A percentile compares a stretch with the other conserved stretches of the same genome.
These are phyloP conservation scores for Kodamaea derodonti DNA, from an alignment of 1,139 yeast species.

Conservation along the genomic window DNA sequence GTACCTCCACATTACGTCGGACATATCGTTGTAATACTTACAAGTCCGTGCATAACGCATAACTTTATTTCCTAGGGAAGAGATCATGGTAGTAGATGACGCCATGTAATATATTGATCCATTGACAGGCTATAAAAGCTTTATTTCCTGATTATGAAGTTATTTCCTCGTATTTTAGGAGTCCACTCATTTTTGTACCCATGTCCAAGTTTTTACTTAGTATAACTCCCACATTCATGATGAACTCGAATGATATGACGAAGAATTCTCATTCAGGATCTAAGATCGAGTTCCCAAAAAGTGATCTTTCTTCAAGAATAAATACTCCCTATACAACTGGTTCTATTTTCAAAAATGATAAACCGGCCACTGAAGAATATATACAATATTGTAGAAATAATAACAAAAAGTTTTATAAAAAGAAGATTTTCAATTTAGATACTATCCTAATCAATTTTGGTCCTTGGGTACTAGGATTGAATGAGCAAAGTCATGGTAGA, in stretches of 20 bases:
- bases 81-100: no score
- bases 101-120: no score
- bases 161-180: no score
- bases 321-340: no score
- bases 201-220: slow-evolving; percentile 4
- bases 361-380: background rate
- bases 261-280: background rate
- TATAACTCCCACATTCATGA: slow-evolving; percentile 3
- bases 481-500: slow-evolving; percentile 7
- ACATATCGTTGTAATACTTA: no score
- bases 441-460: slow-evolving; percentile 10
- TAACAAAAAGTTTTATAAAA: slow-evolving; percentile 8
- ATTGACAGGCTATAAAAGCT: no score
- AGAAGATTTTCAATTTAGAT: slow-evolving; percentile 6
- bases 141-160: no score
- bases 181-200: no score
- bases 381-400: slow-evolving; percentile 6
- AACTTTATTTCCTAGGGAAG: no score
- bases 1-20: no score
- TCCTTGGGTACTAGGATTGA: slow-evolving; percentile 11
- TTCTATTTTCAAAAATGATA: background rate
- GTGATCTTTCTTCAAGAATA: no score
- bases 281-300: background rate
- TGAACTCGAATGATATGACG: slow-evolving; percentile 2
- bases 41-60: no score